phyloP scores from a whole-genome alignment of 768 basidiomycete species.

The Lentinula lateritia region DNA sequence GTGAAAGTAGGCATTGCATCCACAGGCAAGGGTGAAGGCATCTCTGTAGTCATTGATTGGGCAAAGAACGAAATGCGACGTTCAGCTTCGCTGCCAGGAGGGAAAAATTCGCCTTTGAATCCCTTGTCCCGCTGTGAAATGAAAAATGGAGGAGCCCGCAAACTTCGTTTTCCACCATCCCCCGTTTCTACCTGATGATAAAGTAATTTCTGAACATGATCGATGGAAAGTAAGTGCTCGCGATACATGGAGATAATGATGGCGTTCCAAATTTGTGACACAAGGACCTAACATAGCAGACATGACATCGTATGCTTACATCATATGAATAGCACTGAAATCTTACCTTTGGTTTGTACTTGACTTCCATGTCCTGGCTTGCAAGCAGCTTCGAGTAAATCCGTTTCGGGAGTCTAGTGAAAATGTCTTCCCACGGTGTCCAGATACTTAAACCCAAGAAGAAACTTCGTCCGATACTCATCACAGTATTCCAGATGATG shows the following conservation, averaged over 20 bases:
- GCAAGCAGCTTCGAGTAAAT: slow-evolving; percentile 95
- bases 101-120: slow-evolving; percentile 84
- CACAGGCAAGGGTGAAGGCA: slow-evolving; percentile 90
- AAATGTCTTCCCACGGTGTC: slow-evolving; percentile 99
- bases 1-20: slow-evolving; percentile 99
- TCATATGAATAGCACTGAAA: not conserved
- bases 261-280: slow-evolving; percentile 99
- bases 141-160: slow-evolving; percentile 97
- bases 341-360: slow-evolving; percentile 97
- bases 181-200: slow-evolving; percentile 92
- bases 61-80: slow-evolving; percentile 99
- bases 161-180: slow-evolving; percentile 78
- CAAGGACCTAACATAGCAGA: slow-evolving; percentile 61
- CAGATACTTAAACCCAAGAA: slow-evolving; percentile 91
- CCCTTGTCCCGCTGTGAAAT: slow-evolving; percentile 90
- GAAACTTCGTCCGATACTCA: slow-evolving; percentile 85
- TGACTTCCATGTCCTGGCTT: slow-evolving; percentile 93
- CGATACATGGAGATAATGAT: slow-evolving; percentile 99
- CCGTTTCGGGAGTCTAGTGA: slow-evolving; percentile 89
- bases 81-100: slow-evolving; percentile 90
- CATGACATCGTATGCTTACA: not conserved
- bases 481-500: slow-evolving; percentile 98
- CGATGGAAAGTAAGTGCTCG: slow-evolving; percentile 96
- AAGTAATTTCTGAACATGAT: slow-evolving; percentile 95
- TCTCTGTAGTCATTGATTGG: slow-evolving; percentile 91